These are phyloP conservation scores for Scenedesmus sp. DNA, from an alignment of 163 green algal species.

Conservation along the genomic window DNA sequence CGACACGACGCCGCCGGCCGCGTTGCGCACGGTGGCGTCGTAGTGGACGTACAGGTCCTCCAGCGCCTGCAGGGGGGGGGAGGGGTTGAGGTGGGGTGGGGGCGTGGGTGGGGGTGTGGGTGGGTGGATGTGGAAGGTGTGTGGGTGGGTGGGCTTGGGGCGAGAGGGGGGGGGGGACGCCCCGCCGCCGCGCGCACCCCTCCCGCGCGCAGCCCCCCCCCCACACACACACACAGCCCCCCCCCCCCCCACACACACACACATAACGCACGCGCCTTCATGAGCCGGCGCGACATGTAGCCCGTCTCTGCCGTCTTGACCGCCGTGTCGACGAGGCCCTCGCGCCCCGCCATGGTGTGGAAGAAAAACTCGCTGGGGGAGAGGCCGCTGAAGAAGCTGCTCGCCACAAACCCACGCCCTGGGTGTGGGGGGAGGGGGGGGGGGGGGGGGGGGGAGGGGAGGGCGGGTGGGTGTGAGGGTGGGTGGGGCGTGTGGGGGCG, in stretches of 20 bases:
- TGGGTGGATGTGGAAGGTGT: too few species aligned
- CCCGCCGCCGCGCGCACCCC: too few species aligned
- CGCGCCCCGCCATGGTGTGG: slow-evolving; percentile 97
- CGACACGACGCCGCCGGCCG: slow-evolving; percentile 81
- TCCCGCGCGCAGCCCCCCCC: not conserved
- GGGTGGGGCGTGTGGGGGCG: not conserved
- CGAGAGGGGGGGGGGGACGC: too few species aligned
- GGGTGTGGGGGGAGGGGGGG: slow-evolving; percentile 43
- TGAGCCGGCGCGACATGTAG: slow-evolving; percentile 97
- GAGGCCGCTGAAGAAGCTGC: slow-evolving; percentile 93
- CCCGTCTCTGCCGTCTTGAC: slow-evolving; percentile 98
- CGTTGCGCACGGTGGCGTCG: slow-evolving; percentile 93
- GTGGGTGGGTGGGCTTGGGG: too few species aligned
- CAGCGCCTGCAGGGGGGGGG: slow-evolving; percentile 68
- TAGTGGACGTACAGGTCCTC: slow-evolving; percentile 97
- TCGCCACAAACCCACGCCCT: slow-evolving; percentile 97
- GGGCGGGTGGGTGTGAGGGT: not conserved
- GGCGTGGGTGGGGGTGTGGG: too few species aligned
- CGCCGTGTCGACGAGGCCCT: slow-evolving; percentile 93
- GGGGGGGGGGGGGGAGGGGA: not conserved
- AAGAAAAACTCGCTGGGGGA: slow-evolving; percentile 98
- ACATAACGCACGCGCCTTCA: slow-evolving; percentile 71
- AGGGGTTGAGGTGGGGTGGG: too few species aligned
- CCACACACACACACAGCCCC: not conserved
- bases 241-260: not conserved